A percentile compares a stretch with the other conserved stretches of the same genome.
Conservation (phyloP, 106 monocot genomes). For the Dendrobium catenatum region DNA sequence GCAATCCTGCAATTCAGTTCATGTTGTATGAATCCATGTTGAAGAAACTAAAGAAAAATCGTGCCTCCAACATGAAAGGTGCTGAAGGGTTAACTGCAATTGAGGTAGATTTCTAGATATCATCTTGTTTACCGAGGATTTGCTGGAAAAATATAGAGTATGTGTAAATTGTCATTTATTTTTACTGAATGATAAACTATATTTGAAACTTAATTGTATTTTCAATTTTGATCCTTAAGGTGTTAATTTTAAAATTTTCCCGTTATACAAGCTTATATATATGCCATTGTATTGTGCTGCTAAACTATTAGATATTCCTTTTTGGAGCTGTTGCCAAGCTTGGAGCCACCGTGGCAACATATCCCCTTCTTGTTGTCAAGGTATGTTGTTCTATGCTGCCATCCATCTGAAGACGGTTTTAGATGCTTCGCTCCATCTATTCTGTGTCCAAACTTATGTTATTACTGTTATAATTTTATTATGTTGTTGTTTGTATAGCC, state of each 20-base stretch:
- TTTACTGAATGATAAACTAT: background rate
- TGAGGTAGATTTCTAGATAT: conserved; percentile 39
- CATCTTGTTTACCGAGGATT: background rate
- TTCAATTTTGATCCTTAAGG: background rate
- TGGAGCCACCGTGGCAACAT: conserved; percentile 69
- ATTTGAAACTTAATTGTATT: background rate
- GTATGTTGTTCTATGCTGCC: conserved; percentile 10
- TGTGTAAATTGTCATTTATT: background rate
- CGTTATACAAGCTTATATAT: background rate
- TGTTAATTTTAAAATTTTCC: background rate
- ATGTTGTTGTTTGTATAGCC: too few species aligned
- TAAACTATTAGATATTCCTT: conserved; percentile 62
- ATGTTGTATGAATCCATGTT: conserved; percentile 89
- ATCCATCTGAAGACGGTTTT: too few species aligned
- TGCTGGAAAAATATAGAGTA: background rate
- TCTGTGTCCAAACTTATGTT: too few species aligned
- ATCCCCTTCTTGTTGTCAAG: conserved; percentile 67
- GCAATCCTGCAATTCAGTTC: conserved; percentile 95
- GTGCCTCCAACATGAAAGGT: conserved; percentile 44
- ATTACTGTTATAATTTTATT: conserved; percentile 1
- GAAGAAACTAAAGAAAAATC: conserved; percentile 48
- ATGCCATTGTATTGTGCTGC: background rate
- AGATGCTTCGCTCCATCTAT: too few species aligned
- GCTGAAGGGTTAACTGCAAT: conserved; percentile 75
- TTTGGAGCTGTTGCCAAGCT: conserved; percentile 93